Percentiles rank a stretch among this genome's conserved stretches.
These are phyloP conservation scores for Claviceps paspali DNA, from an alignment of 2,329 filamentous ascomycete species.

Conservation along the genomic window DNA sequence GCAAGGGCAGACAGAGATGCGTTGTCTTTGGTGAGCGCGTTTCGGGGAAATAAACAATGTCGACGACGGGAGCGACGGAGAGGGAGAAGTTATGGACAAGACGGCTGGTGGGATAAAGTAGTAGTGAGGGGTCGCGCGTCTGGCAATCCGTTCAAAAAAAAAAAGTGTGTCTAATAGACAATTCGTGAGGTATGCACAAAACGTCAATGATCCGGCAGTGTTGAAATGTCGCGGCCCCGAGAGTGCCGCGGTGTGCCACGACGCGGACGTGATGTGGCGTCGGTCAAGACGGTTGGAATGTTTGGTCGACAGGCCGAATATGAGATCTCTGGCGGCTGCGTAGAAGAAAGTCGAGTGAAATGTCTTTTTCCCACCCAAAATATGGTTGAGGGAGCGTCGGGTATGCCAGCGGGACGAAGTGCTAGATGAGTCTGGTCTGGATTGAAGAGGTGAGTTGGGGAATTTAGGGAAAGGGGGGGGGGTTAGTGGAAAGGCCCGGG, in stretches of 20 bases:
- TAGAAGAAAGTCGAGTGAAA: no score
- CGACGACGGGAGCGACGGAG: background rate
- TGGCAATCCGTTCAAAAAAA: background rate
- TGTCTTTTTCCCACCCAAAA: no score
- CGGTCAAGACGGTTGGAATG: conserved; percentile 1
- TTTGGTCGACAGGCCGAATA: no score
- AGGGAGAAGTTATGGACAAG: background rate
- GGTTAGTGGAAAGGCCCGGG: no score
- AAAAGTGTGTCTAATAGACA: background rate
- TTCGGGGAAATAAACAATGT: background rate
- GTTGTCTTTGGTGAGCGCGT: background rate
- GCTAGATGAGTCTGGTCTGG: background rate
- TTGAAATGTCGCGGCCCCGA: conserved; percentile 1
- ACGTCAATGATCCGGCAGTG: conserved; percentile 1
- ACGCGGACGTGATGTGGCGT: background rate
- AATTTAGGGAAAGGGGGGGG: no score
- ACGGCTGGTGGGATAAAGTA: background rate
- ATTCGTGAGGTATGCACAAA: background rate
- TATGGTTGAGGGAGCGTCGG: background rate
- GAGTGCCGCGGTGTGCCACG: conserved; percentile 2
- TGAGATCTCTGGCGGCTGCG: no score
- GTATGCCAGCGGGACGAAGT: background rate
- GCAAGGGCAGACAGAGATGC: background rate
- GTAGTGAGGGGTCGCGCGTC: background rate
- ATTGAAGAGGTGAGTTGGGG: no score